phyloP scores from a whole-genome alignment of 2,329 filamentous ascomycete species.

The Didymella pomorum region DNA sequence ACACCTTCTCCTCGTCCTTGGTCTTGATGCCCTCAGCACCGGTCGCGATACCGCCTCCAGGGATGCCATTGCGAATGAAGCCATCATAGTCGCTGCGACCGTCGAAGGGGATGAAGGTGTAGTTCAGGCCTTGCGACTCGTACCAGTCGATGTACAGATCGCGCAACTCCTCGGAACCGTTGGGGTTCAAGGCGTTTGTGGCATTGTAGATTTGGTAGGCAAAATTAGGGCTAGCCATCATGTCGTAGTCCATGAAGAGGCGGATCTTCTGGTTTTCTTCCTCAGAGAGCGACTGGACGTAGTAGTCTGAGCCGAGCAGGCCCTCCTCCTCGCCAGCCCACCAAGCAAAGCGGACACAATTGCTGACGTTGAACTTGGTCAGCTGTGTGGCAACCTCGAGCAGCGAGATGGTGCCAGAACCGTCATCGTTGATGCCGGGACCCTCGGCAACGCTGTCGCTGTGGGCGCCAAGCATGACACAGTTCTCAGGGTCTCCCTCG shows the following conservation, averaged over 20 bases:
- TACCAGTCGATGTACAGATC: slow-evolving; percentile 53
- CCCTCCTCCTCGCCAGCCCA: slow-evolving; percentile 53
- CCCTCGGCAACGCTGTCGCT: slow-evolving; percentile 52
- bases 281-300: slow-evolving; percentile 45
- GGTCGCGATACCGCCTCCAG: slow-evolving; percentile 52
- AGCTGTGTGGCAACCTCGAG: slow-evolving; percentile 52
- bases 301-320: slow-evolving; percentile 52
- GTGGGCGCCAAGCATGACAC: slow-evolving; percentile 54
- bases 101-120: slow-evolving; percentile 51
- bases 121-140: slow-evolving; percentile 47
- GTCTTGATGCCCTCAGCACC: slow-evolving; percentile 55
- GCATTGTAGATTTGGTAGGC: slow-evolving; percentile 53
- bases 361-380: slow-evolving; percentile 50
- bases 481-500: slow-evolving; percentile 50
- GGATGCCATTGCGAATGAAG: slow-evolving; percentile 52
- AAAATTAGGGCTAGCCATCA: slow-evolving; percentile 53
- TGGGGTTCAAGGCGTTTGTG: slow-evolving; percentile 48
- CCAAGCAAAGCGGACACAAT: slow-evolving; percentile 53
- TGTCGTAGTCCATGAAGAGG: slow-evolving; percentile 56
- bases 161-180: slow-evolving; percentile 48
- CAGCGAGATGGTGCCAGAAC: slow-evolving; percentile 50
- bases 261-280: slow-evolving; percentile 52
- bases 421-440: slow-evolving; percentile 55
- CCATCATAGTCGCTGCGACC: slow-evolving; percentile 54
- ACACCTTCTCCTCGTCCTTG: slow-evolving; percentile 46